These are phyloP conservation scores for Flaveria floridana DNA, from an alignment of 140 eudicot species.

Conservation along the genomic window DNA sequence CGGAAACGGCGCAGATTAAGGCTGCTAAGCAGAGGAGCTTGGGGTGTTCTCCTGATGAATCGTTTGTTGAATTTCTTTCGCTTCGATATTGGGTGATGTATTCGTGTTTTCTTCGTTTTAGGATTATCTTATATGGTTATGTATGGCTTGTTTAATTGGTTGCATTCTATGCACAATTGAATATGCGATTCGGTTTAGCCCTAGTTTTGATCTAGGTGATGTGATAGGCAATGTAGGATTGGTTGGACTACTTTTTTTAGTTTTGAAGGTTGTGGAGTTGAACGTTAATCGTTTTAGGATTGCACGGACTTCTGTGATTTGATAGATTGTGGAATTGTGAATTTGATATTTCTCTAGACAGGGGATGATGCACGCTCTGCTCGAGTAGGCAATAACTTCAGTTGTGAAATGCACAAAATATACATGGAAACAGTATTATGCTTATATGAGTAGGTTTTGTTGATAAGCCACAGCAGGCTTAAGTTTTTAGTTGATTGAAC, in stretches of 20 bases:
- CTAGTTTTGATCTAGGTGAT: slow-evolving; percentile 22
- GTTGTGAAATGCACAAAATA: slow-evolving; percentile 6
- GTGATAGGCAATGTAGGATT: background rate
- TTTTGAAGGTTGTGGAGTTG: background rate
- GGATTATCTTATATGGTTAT: background rate
- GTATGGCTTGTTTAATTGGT: background rate
- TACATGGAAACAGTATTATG: background rate
- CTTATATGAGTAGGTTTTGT: slow-evolving; percentile 6
- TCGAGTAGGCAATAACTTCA: background rate
- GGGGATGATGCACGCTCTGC: background rate
- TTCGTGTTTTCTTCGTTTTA: background rate
- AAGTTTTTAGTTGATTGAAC: slow-evolving; percentile 1
- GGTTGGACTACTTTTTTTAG: background rate
- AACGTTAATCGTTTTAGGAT: no score
- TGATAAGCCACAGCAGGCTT: slow-evolving; percentile 1
- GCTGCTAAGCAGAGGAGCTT: slow-evolving; percentile 83
- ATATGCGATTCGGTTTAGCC: slow-evolving; percentile 3
- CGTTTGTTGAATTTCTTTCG: slow-evolving; percentile 61
- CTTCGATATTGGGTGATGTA: slow-evolving; percentile 79
- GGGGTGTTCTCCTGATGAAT: slow-evolving; percentile 60
- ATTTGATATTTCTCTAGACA: background rate
- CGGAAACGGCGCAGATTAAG: slow-evolving; percentile 78
- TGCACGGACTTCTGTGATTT: no score
- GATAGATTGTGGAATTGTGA: background rate
- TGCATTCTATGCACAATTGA: slow-evolving; percentile 2